Percentiles rank a stretch among this genome's conserved stretches.
Conservation (phyloP, 1,284 basidiomycete species). For the Abortiporus biennis region DNA sequence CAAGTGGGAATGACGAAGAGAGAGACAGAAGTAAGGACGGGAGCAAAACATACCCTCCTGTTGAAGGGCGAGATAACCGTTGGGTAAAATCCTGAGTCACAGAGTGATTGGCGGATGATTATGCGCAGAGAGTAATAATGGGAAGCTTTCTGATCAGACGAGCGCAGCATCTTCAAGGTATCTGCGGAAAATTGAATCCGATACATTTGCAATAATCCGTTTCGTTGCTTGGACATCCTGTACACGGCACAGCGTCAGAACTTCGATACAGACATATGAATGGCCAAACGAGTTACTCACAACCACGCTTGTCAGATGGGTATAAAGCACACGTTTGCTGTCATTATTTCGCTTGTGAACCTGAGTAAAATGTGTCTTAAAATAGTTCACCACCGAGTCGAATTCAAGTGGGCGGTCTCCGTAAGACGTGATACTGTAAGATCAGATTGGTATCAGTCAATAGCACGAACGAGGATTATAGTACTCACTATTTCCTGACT, state of each 20-base stretch:
- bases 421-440: conserved; percentile 71
- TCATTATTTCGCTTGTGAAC: conserved; percentile 76
- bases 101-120: too few relatives aligned
- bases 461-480: not conserved
- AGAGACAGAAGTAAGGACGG: too few relatives aligned
- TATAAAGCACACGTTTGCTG: conserved; percentile 70
- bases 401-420: conserved; percentile 75
- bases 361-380: conserved; percentile 78
- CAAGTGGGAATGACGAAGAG: too few relatives aligned
- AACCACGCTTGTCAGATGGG: conserved; percentile 74
- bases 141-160: too few relatives aligned
- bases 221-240: conserved; percentile 79
- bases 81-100: too few relatives aligned
- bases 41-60: too few relatives aligned
- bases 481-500: conserved; percentile 72
- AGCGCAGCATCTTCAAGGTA: conserved; percentile 29
- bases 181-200: conserved; percentile 29
- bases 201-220: conserved; percentile 69
- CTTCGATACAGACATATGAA: conserved; percentile 2
- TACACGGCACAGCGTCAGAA: not conserved
- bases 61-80: too few relatives aligned
- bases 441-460: not conserved
- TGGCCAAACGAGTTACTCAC: conserved; percentile 33
- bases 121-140: too few relatives aligned
- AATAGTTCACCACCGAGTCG: conserved; percentile 74